These are phyloP conservation scores for Pseudocercospora crystallina DNA, from an alignment of 2,329 filamentous ascomycete species.

Conservation along the genomic window DNA sequence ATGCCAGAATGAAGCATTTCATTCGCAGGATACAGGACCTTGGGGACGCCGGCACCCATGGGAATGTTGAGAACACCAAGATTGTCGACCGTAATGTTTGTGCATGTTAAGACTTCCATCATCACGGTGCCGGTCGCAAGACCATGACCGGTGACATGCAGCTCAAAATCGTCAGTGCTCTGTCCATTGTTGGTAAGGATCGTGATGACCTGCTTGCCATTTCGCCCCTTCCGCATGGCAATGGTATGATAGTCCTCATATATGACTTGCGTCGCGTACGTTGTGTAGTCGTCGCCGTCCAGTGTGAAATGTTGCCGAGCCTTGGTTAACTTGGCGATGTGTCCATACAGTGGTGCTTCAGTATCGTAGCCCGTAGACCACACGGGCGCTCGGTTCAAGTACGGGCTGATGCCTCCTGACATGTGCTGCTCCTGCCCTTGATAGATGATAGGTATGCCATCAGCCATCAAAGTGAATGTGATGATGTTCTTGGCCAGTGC, in stretches of 20 bases:
- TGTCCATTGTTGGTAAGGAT: constrained; percentile 45
- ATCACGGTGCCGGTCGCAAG: constrained; percentile 29
- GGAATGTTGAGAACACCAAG: constrained; percentile 31
- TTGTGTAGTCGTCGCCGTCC: constrained; percentile 41
- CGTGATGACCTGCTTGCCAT: constrained; percentile 44
- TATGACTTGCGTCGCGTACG: constrained; percentile 43
- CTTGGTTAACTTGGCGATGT: constrained; percentile 41
- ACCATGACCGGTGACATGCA: constrained; percentile 37
- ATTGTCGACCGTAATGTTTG: constrained; percentile 26
- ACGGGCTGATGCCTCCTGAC: constrained; percentile 31
- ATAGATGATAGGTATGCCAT: constrained; percentile 46
- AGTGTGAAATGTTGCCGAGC: constrained; percentile 45
- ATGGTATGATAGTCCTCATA: constrained; percentile 46
- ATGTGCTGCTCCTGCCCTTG: constrained; percentile 46
- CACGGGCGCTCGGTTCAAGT: constrained; percentile 40
- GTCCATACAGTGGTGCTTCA: constrained; percentile 41
- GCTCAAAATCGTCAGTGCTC: constrained; percentile 32
- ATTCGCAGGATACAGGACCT: constrained; percentile 33
- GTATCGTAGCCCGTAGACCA: constrained; percentile 44
- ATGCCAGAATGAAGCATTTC: constrained; percentile 27
- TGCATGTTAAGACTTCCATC: constrained; percentile 38
- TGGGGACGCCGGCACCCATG: constrained; percentile 38
- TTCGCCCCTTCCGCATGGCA: constrained; percentile 46
- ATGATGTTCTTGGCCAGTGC: constrained; percentile 41
- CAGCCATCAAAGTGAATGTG: constrained; percentile 40